These are phyloP conservation scores for Aspergillus sp. DNA, from an alignment of 2,329 filamentous ascomycete species.

Conservation along the genomic window DNA sequence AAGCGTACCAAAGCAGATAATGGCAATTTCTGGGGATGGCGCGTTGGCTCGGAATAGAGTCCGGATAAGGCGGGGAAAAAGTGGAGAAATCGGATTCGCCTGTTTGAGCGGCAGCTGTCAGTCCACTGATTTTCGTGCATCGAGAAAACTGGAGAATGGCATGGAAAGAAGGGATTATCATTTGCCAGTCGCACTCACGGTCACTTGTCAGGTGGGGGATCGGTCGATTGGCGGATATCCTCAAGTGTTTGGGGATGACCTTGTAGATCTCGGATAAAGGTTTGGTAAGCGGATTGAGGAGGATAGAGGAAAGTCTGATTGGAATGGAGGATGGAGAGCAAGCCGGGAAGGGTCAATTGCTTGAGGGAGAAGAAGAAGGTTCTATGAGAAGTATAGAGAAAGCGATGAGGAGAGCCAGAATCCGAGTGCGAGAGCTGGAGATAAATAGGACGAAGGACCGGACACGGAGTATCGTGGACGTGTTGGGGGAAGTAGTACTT, in stretches of 20 bases:
- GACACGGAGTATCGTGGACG: not conserved
- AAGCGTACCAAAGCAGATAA: conserved; percentile 11
- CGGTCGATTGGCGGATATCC: not conserved
- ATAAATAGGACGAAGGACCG: not conserved
- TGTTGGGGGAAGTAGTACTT: not conserved
- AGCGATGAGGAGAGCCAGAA: not conserved
- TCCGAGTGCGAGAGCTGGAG: not conserved
- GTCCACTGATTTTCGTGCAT: conserved; percentile 11
- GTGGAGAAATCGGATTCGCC: conserved; percentile 25
- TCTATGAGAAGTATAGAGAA: not conserved
- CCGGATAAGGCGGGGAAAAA: conserved; percentile 32
- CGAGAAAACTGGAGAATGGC: conserved; percentile 8
- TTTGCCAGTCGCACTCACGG: conserved; percentile 14
- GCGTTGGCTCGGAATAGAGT: conserved; percentile 20
- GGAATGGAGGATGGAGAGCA: not conserved
- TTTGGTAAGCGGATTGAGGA: not conserved
- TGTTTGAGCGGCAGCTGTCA: conserved; percentile 13
- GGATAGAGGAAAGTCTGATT: not conserved
- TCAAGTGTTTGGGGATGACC: not conserved
- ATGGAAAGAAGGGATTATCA: conserved; percentile 7
- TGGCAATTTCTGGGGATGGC: conserved; percentile 6
- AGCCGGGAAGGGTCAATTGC: not conserved
- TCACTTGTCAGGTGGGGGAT: conserved; percentile 19
- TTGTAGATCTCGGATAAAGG: not conserved
- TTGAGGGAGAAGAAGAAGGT: not conserved